Percentiles rank a stretch among this genome's conserved stretches.
phyloP scores from a whole-genome alignment of 345 rosid genomes.

The Capsella bursapastoris region DNA sequence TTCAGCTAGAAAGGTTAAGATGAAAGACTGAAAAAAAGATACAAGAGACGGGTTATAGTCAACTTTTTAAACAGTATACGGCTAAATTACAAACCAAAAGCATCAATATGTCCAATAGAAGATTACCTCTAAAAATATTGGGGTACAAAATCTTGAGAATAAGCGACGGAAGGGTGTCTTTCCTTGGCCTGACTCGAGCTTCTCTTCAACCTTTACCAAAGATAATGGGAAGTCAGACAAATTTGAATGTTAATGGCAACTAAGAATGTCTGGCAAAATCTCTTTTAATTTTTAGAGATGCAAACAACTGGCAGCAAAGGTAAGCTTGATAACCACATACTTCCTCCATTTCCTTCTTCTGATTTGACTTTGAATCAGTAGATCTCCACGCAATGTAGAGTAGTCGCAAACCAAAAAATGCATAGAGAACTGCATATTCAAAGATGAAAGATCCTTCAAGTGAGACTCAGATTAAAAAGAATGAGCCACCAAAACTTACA shows the following conservation, averaged over 20 bases:
- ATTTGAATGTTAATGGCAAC: background rate
- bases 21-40: constrained; percentile 70
- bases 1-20: constrained; percentile 94
- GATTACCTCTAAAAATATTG: constrained; percentile 92
- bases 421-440: constrained; percentile 72
- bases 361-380: constrained; percentile 77
- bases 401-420: constrained; percentile 88
- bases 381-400: constrained; percentile 99
- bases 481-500: constrained; percentile 16
- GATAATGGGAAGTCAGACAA: constrained; percentile 8
- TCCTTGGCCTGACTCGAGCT: constrained; percentile 90
- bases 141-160: constrained; percentile 94
- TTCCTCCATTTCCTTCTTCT: constrained; percentile 98
- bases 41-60: constrained; percentile 23
- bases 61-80: background rate
- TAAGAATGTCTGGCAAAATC: background rate
- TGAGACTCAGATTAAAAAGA: background rate
- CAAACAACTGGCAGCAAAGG: constrained; percentile 15
- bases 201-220: constrained; percentile 85
- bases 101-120: constrained; percentile 6
- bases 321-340: constrained; percentile 50
- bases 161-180: constrained; percentile 79
- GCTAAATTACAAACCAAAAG: background rate
- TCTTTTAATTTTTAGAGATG: background rate
- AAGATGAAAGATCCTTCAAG: constrained; percentile 25